Base-by-base conservation (phyloP, 202 grass and related monocot genomes). In the Saccharum hybrid region DNA sequence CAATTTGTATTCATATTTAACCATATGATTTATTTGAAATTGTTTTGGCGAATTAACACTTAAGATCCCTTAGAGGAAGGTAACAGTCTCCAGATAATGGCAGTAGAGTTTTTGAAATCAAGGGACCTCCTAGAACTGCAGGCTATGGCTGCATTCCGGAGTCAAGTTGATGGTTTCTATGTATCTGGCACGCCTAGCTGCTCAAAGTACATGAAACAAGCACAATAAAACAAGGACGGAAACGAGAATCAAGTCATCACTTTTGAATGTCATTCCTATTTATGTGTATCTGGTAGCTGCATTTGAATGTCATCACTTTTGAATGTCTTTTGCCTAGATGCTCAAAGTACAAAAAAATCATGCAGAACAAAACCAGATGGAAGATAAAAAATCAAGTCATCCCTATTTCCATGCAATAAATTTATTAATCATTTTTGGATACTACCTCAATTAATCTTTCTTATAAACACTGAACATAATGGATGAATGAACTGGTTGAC, bases 1-100 rank as follows among this genome's bases (percentile, higher is more conserved):
- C 30, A 16, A 23, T 77, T 82, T 54, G 37, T 42, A 49, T 62
- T 75, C 30, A 31, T 30, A 41, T 74, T 56, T 4, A 63, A 40
- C 40, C 14, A 63, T 82, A 62, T 76, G 39, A 22, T 21, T 60
- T 28, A 63, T 40, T 86, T 8, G 8, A 82, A 71, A 43, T 7
- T 56, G 8, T 48, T n/a, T 16, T 8, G 5, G 45, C 18, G 7
- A 83, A 75, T 6, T 26, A 81, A 81, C 26, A 23, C 18, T 39
- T 66, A 68, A 49, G 19, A 15, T 64, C 4, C 52, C 31, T 64
- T 45, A 65, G 71, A 74, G 19, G 45, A 54, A 66, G 49, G 33
- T 2, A 15, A 56, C 3, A 15, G 22, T 34, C 23, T 19, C 21
- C 14, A 79, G 7, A 22, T 16, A 79, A 85, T 73, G 42, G 57